These are phyloP conservation scores for Combretum micranthum DNA, from an alignment of 345 rosid genomes.

Conservation along the genomic window DNA sequence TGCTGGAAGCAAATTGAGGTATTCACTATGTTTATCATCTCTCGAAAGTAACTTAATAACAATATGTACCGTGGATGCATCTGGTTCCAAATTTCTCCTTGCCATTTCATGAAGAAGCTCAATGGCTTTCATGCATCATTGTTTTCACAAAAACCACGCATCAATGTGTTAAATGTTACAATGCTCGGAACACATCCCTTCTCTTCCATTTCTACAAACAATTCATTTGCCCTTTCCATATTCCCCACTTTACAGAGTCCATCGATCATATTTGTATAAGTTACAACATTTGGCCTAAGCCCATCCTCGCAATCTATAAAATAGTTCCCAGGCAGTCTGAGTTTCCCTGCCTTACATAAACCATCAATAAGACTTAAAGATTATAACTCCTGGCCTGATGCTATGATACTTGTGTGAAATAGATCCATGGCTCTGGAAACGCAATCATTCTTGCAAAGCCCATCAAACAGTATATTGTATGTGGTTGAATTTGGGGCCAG, in stretches of 20 bases:
- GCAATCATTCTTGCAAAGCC: constrained; percentile 26
- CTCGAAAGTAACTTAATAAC: constrained; percentile 18
- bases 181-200: constrained; percentile 18
- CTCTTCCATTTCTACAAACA: constrained; percentile 21
- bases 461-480: constrained; percentile 10
- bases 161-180: constrained; percentile 13
- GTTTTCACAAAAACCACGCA: constrained; percentile 11
- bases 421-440: constrained; percentile 19
- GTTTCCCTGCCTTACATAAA: constrained; percentile 14
- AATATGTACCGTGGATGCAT: constrained; percentile 14
- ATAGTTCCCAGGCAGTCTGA: constrained; percentile 16
- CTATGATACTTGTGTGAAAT: constrained; percentile 7
- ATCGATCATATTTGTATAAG: constrained; percentile 16
- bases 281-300: constrained; percentile 16
- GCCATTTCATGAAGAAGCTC: constrained; percentile 30
- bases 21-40: constrained; percentile 17
- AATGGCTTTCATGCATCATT: constrained; percentile 11
- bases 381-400: constrained; percentile 2
- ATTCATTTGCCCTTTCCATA: constrained; percentile 13
- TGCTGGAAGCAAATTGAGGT: constrained; percentile 21
- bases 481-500: constrained; percentile 3
- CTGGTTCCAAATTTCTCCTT: constrained; percentile 18
- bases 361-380: constrained; percentile 23
- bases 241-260: constrained; percentile 16
- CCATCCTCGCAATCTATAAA: constrained; percentile 13